Base-by-base conservation (phyloP, 495 filamentous ascomycete genomes). In the Acidiella bohemica region DNA sequence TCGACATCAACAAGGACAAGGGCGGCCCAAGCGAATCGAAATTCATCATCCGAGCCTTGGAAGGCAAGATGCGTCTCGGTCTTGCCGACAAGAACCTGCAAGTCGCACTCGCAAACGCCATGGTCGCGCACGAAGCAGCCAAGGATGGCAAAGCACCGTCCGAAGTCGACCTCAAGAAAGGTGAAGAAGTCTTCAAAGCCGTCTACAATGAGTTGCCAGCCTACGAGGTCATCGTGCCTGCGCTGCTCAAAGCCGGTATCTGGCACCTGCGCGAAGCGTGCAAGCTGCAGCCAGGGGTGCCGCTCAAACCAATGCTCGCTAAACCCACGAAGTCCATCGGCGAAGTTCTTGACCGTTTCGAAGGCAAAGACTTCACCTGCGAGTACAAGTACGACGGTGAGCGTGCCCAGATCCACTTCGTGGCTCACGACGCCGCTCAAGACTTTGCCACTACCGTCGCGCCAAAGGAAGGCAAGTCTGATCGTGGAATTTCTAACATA, bases 381-480 rank as follows among this genome's bases (percentile, higher is more conserved):
- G 90, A 97, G 54, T 97, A 93, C 66, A 97, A 97, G 54, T 97
- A 97, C 51, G 90, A 97, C 51, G 90, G 90, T 20, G 90, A 97
- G 59, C 67, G 90, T 54, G 88, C 92, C 12, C 90, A 97, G 60
- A 95, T 97, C 32, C 90, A 97, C 57, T 97, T 86, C 45, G 85
- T 97, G 26, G 77, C 90, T 2, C 82, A 93, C 30, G 80, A 88
- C 41, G 70, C 81, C 7, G 64, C 69, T 2, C 62, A 80, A 11
- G 68, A 84, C 28, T 84, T 66, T 52, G 71, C 65, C 4, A 63
- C 66, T 19, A 63, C 49, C 4, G 46, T 65, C 18, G 62, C 63
- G 20, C 67, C 72, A 19, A 59, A 65, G 8, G 75, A 68, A 1
- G 67, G 71, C 32, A 81, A 83, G 30, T 63, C 45, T 14, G 61